A percentile compares a stretch with the other conserved stretches of the same genome.
These are phyloP conservation scores for Torrubiellomyces zombiae DNA, from an alignment of 2,329 filamentous ascomycete genomes.

Conservation along the genomic window DNA sequence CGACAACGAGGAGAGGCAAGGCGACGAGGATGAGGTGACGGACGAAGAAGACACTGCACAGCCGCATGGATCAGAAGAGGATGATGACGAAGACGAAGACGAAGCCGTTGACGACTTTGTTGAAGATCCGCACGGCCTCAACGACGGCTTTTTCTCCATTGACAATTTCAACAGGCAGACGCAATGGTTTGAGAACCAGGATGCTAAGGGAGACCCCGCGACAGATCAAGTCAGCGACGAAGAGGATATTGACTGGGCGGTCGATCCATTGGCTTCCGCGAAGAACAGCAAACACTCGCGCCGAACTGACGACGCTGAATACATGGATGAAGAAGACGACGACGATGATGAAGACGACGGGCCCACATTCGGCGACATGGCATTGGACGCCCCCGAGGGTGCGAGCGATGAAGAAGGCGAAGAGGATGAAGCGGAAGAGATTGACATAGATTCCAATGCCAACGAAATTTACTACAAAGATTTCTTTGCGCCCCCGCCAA, in stretches of 20 bases:
- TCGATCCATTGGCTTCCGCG: conserved; percentile 45
- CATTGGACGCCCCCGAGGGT: conserved; percentile 57
- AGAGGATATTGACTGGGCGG: conserved; percentile 76
- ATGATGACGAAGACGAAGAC: conserved; percentile 17
- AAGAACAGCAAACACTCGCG: conserved; percentile 13
- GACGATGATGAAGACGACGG: conserved; percentile 59
- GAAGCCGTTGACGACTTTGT: conserved; percentile 25
- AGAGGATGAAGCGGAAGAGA: conserved; percentile 40
- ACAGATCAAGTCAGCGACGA: conserved; percentile 65
- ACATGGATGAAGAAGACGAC: conserved; percentile 30
- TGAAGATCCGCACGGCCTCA: conserved; percentile 62
- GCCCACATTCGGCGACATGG: conserved; percentile 68
- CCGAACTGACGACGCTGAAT: conserved; percentile 16
- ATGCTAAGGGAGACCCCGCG: conserved; percentile 58
- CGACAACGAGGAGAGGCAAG: conserved; percentile 15
- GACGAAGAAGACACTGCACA: conserved; percentile 18
- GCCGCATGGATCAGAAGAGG: too few species aligned
- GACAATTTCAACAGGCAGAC: conserved; percentile 94
- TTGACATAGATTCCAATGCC: conserved; percentile 59
- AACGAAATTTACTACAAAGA: conserved; percentile 84
- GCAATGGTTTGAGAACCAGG: conserved; percentile 75
- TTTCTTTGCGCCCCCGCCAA: conserved; percentile 78
- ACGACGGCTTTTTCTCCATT: conserved; percentile 96
- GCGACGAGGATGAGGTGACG: conserved; percentile 18
- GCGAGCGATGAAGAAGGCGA: conserved; percentile 45